Percentiles rank a stretch among this genome's conserved stretches.
These are phyloP conservation scores for Lasiodiplodia theobromae DNA, from an alignment of 2,329 filamentous ascomycete genomes.

Conservation along the genomic window DNA sequence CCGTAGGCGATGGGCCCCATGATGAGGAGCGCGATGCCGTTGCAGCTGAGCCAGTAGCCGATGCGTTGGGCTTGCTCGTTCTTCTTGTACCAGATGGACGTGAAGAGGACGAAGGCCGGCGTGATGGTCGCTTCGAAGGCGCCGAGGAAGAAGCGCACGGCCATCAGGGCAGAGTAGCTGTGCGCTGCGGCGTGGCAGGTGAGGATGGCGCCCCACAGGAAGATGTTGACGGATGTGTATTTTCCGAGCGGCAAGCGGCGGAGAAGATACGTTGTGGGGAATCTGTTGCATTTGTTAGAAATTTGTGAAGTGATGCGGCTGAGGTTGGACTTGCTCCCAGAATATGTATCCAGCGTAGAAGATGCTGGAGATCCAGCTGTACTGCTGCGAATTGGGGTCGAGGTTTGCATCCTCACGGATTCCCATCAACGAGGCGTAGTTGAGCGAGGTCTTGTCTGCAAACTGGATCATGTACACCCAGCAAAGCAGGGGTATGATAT, in stretches of 20 bases:
- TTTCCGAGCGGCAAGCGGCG: slow-evolving; percentile 67
- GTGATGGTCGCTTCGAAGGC: slow-evolving; percentile 58
- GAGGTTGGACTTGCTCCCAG: background rate
- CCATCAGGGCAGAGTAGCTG: slow-evolving; percentile 53
- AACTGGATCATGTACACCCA: slow-evolving; percentile 69
- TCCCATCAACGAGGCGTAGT: slow-evolving; percentile 69
- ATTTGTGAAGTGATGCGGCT: background rate
- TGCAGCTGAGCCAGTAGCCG: slow-evolving; percentile 55
- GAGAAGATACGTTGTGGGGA: slow-evolving; percentile 47
- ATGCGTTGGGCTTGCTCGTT: slow-evolving; percentile 57
- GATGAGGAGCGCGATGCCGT: slow-evolving; percentile 58
- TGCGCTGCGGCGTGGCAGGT: slow-evolving; percentile 43
- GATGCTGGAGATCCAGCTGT: slow-evolving; percentile 59
- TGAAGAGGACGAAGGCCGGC: slow-evolving; percentile 60
- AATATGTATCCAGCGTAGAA: slow-evolving; percentile 49
- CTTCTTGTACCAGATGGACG: slow-evolving; percentile 58
- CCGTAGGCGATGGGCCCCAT: slow-evolving; percentile 39
- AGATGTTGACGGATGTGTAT: slow-evolving; percentile 60
- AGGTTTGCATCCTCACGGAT: slow-evolving; percentile 66
- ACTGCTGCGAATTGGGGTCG: slow-evolving; percentile 57
- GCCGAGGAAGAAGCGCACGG: slow-evolving; percentile 37
- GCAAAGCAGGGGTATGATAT: slow-evolving; percentile 63
- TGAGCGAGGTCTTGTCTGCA: slow-evolving; percentile 68
- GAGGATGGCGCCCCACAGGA: slow-evolving; percentile 55
- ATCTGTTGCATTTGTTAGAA: background rate